Base-by-base conservation (phyloP, 176 grass and related monocot genomes). In the Phoenix dactylifera region DNA sequence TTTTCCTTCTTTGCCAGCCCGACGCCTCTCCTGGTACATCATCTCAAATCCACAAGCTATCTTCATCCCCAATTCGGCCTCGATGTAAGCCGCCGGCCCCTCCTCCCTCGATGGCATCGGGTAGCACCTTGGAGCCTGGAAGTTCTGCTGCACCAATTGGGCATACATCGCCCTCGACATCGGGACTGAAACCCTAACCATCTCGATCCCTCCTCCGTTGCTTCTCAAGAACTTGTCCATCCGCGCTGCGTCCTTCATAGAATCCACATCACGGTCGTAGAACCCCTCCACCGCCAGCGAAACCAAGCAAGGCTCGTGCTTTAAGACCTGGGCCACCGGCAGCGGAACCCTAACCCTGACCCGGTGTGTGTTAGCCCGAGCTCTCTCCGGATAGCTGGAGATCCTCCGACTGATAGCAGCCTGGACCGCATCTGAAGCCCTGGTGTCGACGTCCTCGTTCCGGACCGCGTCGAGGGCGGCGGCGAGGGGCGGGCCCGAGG, bases 21-120 rank as follows among this genome's bases (percentile, higher is more conserved):
- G 62, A 22, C 24, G 51, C 60, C 87, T 98, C 62, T 85, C 87
- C 79, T 98, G 87, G 24, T 98, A 98, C 76, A 98, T 88, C 93
- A 92, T 98, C 77, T 98, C 93, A 58, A 98, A 85, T 35, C 93
- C 93, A 1, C 87, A 98, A 1, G 87, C 76, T 59, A 98, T 92
- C 60, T 98, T 98, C 87, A 98, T 73, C 3, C 93, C 93, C 64
- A 98, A 61, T 54, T 98, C 93, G 18, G 87, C 81, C 68, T 98
- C 93, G 6, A 61, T n/a, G 62, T 73, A 98, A 55, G 68, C 85
- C 17, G 77, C 66, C 0, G 63, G 76, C 17, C 80, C 77, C 12
- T 92, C 79, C 35, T 92, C 93, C 63, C 70, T 88, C 30, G 70
- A 83, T 2, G 84, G 87, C 93, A 92, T 92, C 3, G 79, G 84